Conservation (phyloP, 257 asterid species). For the Nicotiana tabacum region DNA sequence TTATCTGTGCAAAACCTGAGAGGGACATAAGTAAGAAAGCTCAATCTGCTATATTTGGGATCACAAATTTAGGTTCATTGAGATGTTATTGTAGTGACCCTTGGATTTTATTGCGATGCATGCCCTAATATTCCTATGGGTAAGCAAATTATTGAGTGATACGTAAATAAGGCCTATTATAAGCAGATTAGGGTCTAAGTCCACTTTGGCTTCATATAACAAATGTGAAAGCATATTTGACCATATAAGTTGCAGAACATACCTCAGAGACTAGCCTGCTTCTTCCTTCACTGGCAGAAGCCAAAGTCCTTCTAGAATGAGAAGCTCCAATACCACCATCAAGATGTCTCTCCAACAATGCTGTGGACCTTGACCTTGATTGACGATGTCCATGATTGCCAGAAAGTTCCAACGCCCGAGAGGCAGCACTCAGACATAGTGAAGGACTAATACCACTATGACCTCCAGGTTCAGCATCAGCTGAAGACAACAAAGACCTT, state of each 20-base stretch:
- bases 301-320: constrained; percentile 43
- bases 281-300: constrained; percentile 68
- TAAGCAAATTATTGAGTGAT: background rate
- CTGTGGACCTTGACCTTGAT: constrained; percentile 50
- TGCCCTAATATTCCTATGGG: background rate
- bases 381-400: constrained; percentile 37
- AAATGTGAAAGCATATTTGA: background rate
- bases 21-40: background rate
- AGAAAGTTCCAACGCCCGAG: constrained; percentile 37
- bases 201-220: background rate
- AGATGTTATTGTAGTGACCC: background rate
- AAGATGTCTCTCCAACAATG: constrained; percentile 62
- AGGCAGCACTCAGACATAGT: constrained; percentile 28
- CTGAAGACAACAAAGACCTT: constrained; percentile 51
- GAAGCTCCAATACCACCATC: constrained; percentile 56
- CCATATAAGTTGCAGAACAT: background rate
- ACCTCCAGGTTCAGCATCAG: constrained; percentile 44
- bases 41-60: background rate
- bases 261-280: constrained; percentile 82
- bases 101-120: constrained; percentile 5
- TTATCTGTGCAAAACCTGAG: background rate
- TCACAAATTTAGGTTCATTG: background rate
- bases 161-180: too few species aligned
- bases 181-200: background rate
- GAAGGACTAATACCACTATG: constrained; percentile 35